phyloP scores from a whole-genome alignment of 2,329 filamentous ascomycete species.

The Penicillium hordei region DNA sequence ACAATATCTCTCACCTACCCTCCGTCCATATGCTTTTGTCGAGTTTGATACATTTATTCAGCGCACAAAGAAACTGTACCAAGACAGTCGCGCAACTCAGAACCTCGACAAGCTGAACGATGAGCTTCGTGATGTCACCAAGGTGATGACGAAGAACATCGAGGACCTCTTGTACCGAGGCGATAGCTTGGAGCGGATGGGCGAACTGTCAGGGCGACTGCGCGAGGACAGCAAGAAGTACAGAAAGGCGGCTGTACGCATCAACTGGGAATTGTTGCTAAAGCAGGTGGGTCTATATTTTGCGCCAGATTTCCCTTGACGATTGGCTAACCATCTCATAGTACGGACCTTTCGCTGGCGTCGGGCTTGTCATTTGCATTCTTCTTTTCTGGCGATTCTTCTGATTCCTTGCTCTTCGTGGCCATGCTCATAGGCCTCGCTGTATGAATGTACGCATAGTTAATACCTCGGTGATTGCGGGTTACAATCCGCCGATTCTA shows the following conservation, averaged over 20 bases:
- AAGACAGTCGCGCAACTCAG: constrained; percentile 83
- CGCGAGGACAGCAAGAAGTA: constrained; percentile 95
- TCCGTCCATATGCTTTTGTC: constrained; percentile 94
- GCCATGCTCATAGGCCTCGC: constrained; percentile 14
- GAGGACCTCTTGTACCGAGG: constrained; percentile 95
- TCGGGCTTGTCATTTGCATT: constrained; percentile 78
- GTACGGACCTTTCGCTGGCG: constrained; percentile 84
- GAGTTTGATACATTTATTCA: constrained; percentile 97
- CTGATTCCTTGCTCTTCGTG: constrained; percentile 42
- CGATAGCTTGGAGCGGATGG: constrained; percentile 94
- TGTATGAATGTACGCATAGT: constrained; percentile 41
- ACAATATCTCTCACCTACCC: constrained; percentile 70
- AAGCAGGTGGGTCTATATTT: constrained; percentile 65
- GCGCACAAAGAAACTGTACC: constrained; percentile 89
- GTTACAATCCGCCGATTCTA: constrained; percentile 27
- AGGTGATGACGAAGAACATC: constrained; percentile 99
- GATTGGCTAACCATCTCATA: constrained; percentile 36
- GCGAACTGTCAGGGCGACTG: constrained; percentile 83
- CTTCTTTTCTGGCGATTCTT: constrained; percentile 95
- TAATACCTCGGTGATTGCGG: constrained; percentile 36
- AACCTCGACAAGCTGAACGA: constrained; percentile 96
- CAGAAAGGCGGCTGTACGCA: constrained; percentile 83
- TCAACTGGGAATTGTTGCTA: constrained; percentile 95
- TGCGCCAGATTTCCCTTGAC: not conserved
- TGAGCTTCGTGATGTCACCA: constrained; percentile 94